Evolutionary conservation across 2,329 filamentous ascomycete genomes (phyloP), one percentile per base, ranked within the genome.

Genomic region (Biscogniauxia marginata): DNA sequence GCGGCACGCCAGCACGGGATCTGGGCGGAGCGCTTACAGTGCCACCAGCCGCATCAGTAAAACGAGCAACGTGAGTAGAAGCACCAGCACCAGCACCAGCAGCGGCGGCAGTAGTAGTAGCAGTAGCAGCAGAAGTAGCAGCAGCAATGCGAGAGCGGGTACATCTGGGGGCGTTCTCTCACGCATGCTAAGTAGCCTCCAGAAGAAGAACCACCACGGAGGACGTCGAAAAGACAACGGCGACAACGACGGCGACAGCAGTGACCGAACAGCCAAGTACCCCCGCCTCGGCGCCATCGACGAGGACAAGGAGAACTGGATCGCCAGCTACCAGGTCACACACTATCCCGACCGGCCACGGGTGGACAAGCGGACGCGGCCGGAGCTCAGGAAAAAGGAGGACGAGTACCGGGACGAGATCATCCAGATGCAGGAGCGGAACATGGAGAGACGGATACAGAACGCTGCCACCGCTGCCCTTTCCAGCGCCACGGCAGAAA

Each of bases 261-360:
- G 18, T 9, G 30, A 39, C 5, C 30, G 9, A 9, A 39, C 13
- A 16, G 30, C 30, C 13, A 39, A n/a, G 30, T 39, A 3, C 6
- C 30, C 30, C 13, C 30, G 30, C 6, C 30, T 39, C 30, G 30
- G 30, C 13, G 11, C 48, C 11, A n/a, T 20, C 24, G 24, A 19
- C 24, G 48, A 16, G 8, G 48, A 18, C 18, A 46, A 30, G n/a
- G 22, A 55, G 57, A 25, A 30, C 49, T 61, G 62, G 62, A 44
- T 51, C 3, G 43, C 54, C 25, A 52, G 48, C 34, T 64, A 56
- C 44, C 23, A 58, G 46, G 46, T 54, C n/a, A 58, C 54, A 8
- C 63, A 62, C 46, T 51, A 49, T 19, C 61, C 63, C 3, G 61
- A 65, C 56, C 57, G 61, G 7, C 61, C 61, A 16, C 48, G 16